These are phyloP conservation scores for Chlamydomonas incerta DNA, from an alignment of 139 green algal species.

Conservation along the genomic window DNA sequence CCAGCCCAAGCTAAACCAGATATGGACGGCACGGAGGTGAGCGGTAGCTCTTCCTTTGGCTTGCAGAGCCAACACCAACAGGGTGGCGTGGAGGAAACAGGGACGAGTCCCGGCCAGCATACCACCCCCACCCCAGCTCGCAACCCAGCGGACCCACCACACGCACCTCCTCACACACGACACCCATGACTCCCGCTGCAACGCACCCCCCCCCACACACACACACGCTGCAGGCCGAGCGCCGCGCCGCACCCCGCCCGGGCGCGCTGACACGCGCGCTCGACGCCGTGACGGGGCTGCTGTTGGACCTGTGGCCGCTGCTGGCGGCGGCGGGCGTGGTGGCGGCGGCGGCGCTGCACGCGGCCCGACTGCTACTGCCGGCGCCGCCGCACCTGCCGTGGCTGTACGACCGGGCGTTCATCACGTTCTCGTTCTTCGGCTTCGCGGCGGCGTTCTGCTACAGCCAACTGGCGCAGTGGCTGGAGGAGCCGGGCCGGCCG, in stretches of 20 bases:
- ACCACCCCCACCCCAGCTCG: no score
- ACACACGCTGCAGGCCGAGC: neutral
- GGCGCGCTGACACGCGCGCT: neutral
- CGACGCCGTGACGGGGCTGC: neutral
- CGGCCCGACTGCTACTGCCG: slow-evolving; percentile 32
- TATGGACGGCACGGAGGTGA: no score
- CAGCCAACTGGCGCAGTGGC: slow-evolving; percentile 25
- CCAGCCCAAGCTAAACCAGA: no score
- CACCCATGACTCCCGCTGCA: no score
- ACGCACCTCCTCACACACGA: no score
- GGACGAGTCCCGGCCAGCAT: no score
- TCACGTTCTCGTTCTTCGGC: slow-evolving; percentile 60
- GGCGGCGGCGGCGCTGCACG: slow-evolving; percentile 51
- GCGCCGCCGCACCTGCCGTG: slow-evolving; percentile 63
- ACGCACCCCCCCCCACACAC: no score
- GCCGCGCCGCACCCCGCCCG: neutral
- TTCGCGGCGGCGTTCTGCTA: slow-evolving; percentile 47
- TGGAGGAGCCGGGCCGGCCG: neutral
- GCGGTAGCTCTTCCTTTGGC: no score
- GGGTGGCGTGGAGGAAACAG: no score
- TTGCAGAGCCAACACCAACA: no score
- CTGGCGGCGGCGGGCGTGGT: neutral
- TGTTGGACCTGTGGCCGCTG: neutral
- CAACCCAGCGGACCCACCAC: no score
- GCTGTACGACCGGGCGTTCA: slow-evolving; percentile 71